A percentile compares a stretch with the other conserved stretches of the same genome.
Evolutionary conservation across 805 yeast genomes (phyloP).

Genomic region (Nakazawaea wyomingensis): DNA sequence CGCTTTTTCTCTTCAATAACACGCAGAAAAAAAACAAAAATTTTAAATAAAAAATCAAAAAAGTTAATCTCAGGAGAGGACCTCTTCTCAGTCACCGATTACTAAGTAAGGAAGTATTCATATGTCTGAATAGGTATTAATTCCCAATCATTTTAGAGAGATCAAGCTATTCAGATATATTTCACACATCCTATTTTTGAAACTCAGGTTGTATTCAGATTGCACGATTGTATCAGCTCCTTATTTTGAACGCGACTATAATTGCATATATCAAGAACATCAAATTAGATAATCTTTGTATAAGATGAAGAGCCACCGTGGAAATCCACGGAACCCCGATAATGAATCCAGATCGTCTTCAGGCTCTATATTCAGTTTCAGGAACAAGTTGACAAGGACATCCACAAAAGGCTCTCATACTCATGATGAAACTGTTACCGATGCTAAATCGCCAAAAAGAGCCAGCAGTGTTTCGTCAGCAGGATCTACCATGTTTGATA

Average conservation of each 20-base stretch:
- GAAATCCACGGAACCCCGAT: conserved; percentile 3
- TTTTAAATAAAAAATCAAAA: too few relatives aligned
- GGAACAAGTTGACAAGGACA: conserved; percentile 11
- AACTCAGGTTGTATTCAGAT: neutral
- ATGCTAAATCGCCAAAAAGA: conserved; percentile 1
- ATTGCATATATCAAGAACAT: too few relatives aligned
- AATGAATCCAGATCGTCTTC: conserved; percentile 6
- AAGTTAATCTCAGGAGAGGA: too few relatives aligned
- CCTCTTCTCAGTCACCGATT: too few relatives aligned
- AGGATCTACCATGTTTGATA: conserved; percentile 2
- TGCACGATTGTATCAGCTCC: neutral
- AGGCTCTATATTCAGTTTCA: conserved; percentile 10
- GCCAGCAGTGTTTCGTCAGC: conserved; percentile 10
- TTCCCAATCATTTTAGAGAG: too few relatives aligned
- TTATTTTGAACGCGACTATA: neutral
- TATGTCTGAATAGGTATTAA: too few relatives aligned
- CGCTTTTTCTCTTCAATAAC: too few relatives aligned
- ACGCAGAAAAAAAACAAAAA: too few relatives aligned
- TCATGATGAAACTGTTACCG: conserved; percentile 2
- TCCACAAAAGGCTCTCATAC: conserved; percentile 7
- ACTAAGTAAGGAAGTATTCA: too few relatives aligned
- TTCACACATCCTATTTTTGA: too few relatives aligned
- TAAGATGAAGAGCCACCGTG: conserved; percentile 7
- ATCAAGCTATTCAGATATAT: too few relatives aligned
- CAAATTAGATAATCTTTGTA: too few relatives aligned